Evolutionary conservation across 495 filamentous ascomycete species (phyloP).

Genomic region (Evernia prunastri): DNA sequence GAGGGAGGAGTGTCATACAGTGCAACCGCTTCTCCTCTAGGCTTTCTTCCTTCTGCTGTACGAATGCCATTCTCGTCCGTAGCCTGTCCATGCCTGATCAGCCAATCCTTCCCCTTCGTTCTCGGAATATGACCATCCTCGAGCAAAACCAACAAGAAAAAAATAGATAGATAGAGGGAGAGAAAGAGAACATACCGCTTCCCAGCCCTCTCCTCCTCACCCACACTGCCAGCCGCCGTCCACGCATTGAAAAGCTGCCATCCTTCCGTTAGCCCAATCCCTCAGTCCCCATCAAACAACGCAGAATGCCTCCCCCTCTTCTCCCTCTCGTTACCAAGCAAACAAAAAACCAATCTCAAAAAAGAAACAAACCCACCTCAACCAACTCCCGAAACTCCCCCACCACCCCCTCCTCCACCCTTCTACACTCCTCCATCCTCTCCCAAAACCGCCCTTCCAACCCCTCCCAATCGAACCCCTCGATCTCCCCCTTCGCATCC

Average conservation of each 20-base stretch:
- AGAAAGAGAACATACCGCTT: conserved; percentile 47
- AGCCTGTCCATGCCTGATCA: conserved; percentile 43
- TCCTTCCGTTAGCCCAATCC: neutral
- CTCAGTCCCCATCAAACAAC: neutral
- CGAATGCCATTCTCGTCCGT: conserved; percentile 67
- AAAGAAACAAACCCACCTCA: conserved; percentile 40
- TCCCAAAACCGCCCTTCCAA: conserved; percentile 57
- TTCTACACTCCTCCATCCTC: conserved; percentile 52
- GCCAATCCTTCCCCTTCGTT: neutral
- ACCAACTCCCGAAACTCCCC: conserved; percentile 57
- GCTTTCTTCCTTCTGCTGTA: conserved; percentile 59
- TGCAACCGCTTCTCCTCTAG: conserved; percentile 68
- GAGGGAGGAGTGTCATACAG: conserved; percentile 47
- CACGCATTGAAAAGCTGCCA: conserved; percentile 64
- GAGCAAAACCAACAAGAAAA: neutral
- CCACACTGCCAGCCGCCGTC: conserved; percentile 55
- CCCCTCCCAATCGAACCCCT: conserved; percentile 58
- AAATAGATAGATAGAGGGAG: neutral
- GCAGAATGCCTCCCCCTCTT: neutral
- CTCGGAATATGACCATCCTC: neutral
- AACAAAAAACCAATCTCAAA: neutral
- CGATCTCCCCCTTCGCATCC: conserved; percentile 23
- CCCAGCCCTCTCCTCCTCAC: conserved; percentile 62
- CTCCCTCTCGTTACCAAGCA: conserved; percentile 16
- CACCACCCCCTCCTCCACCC: conserved; percentile 54